Evolutionary conservation across 306 rosid genomes (phyloP), one percentile per base, ranked within the genome.

Genomic region (Begonia masoniana): DNA sequence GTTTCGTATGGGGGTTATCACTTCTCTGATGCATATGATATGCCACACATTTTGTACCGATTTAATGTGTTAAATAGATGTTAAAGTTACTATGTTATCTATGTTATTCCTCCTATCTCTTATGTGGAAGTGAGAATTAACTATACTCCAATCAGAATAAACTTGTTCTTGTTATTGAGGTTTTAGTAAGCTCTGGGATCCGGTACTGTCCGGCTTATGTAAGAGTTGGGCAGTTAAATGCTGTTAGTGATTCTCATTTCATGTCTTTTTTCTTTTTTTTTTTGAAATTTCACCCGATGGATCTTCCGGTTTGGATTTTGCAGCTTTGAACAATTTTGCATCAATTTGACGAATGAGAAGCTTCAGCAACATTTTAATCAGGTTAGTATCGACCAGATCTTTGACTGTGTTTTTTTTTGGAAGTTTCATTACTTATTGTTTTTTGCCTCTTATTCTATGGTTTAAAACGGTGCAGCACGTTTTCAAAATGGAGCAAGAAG

Each of bases 401-500:
- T 31, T 7, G 15, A 47, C 26, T 67, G 35, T 3, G 6, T 48
- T 51, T 61, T 55, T 35, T 58, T 23, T 43, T 43, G 41, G 4
- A 14, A 15, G 19, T 2, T 31, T 13, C 13, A 14, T 55, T 55
- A 6, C 23, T 13, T 57, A 2, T 0, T 23, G 10, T 45, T 12
- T 13, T 4, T 15, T 16, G 17, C 39, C 15, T 43, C 36, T 1
- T 62, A 68, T 71, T 59, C 65, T 17, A 51, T 65, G 26, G 31
- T 69, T 1, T 19, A 13, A 45, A 10, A 45, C 13, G 43, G 47
- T 62, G 74, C 99, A 92, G 99, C 99, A 92, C 31, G 99, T 92
- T 62, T 92, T 92, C 77, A 92, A 92, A 75, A 92, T 92, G 99
- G 99, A 92, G 82, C 99, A 92, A 87, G 99, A 92, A 76, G 99